Conservation (phyloP, 148 eudicot genomes). For the Rhododendron ovatum region DNA sequence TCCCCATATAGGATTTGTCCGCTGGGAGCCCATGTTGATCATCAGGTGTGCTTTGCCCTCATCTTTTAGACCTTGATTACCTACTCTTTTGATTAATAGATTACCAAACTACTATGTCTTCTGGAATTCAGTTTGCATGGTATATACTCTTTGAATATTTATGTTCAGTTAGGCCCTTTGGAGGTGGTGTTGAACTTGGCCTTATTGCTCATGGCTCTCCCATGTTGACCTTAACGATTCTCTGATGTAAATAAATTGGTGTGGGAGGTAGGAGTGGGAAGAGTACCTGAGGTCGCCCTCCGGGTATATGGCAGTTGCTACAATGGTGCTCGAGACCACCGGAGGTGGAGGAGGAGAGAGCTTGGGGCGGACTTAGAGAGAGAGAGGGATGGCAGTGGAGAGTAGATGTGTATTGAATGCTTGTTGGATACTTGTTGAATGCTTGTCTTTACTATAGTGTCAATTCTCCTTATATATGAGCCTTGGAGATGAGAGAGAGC, state of each 20-base stretch:
- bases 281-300: too few relatives aligned
- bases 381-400: too few relatives aligned
- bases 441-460: too few relatives aligned
- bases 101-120: neutral
- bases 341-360: too few relatives aligned
- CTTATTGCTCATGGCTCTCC: neutral
- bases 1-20: constrained; percentile 99
- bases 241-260: neutral
- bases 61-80: constrained; percentile 1
- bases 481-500: too few relatives aligned
- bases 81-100: neutral
- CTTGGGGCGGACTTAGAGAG: too few relatives aligned
- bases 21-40: constrained; percentile 96
- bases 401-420: too few relatives aligned
- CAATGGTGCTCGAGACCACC: too few relatives aligned
- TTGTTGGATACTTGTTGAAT: too few relatives aligned
- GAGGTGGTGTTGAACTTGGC: neutral
- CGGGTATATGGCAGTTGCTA: too few relatives aligned
- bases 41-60: constrained; percentile 52
- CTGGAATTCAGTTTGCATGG: neutral
- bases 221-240: neutral
- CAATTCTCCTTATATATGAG: too few relatives aligned
- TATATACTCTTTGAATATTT: neutral
- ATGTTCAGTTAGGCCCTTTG: neutral
- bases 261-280: too few relatives aligned